These are phyloP conservation scores for Cinnamomum micranthum DNA, from an alignment of 164 flowering plant species.

Conservation along the genomic window DNA sequence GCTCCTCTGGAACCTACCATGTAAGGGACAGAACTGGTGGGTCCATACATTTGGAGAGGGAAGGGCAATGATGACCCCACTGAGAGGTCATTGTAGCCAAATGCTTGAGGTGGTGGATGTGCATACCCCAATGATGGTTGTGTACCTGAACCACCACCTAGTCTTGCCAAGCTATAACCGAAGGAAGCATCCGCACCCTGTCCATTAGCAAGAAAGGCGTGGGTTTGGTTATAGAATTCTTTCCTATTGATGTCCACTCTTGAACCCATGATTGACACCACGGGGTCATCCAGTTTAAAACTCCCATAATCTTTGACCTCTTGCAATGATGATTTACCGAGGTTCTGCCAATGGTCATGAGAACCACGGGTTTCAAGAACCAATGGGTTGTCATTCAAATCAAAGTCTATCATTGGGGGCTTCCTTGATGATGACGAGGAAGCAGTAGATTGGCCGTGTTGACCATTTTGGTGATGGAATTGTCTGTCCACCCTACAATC, in stretches of 20 bases:
- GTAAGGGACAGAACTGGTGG: conserved; percentile 42
- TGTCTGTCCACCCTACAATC: conserved; percentile 2
- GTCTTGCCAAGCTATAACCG: conserved; percentile 31
- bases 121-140: conserved; percentile 30
- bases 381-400: conserved; percentile 28
- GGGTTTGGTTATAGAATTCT: conserved; percentile 31
- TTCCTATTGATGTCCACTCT: conserved; percentile 16
- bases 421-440: conserved; percentile 4
- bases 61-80: conserved; percentile 24
- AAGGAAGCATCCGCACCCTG: conserved; percentile 23
- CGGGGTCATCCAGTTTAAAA: neutral
- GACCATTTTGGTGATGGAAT: conserved; percentile 3
- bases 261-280: conserved; percentile 8
- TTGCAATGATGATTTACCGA: neutral
- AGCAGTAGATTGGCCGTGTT: conserved; percentile 5
- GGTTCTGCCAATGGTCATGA: neutral
- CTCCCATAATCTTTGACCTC: neutral
- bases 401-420: conserved; percentile 18
- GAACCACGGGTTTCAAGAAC: conserved; percentile 12
- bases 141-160: conserved; percentile 25
- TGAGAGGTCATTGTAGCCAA: conserved; percentile 29
- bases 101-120: conserved; percentile 25
- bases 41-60: conserved; percentile 36
- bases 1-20: conserved; percentile 64
- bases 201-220: conserved; percentile 39